phyloP scores from a whole-genome alignment of 768 basidiomycete species.

The Rhizopogon vinicolor region DNA sequence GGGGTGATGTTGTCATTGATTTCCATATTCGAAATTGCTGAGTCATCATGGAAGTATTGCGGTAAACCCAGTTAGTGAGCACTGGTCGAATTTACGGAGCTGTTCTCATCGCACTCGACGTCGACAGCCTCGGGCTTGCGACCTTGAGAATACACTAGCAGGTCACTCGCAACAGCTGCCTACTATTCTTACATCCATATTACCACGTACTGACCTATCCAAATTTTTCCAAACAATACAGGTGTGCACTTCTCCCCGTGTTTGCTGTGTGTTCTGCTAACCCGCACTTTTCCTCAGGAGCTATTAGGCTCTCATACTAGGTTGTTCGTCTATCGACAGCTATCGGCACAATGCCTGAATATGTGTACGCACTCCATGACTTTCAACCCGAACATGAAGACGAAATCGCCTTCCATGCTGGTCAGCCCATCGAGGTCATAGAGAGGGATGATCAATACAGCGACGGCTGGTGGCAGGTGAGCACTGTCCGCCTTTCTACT shows the following conservation, averaged over 20 bases:
- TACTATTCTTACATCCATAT: neutral
- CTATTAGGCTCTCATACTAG: neutral
- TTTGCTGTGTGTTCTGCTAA: neutral
- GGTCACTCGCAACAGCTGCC: neutral
- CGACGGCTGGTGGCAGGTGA: slow-evolving; percentile 95
- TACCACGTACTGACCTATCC: neutral
- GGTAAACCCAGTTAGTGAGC: too few relatives aligned
- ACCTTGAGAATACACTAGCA: neutral
- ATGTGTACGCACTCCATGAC: slow-evolving; percentile 85
- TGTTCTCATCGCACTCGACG: slow-evolving; percentile 12
- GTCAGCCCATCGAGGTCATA: slow-evolving; percentile 83
- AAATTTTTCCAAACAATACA: neutral
- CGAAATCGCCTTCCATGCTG: slow-evolving; percentile 80
- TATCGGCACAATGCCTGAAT: slow-evolving; percentile 56
- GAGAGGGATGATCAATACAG: slow-evolving; percentile 91
- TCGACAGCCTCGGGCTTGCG: slow-evolving; percentile 2
- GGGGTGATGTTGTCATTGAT: too few relatives aligned
- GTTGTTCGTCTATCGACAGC: neutral
- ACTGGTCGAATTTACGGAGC: too few relatives aligned
- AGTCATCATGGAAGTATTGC: neutral
- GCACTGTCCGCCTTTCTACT: slow-evolving; percentile 4
- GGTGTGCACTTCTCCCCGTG: neutral
- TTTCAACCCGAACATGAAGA: slow-evolving; percentile 93
- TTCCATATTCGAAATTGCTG: neutral
- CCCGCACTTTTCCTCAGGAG: neutral